Percentiles rank a stretch among this genome's conserved stretches.
phyloP scores from a whole-genome alignment of 345 rosid species.

The Erucastrum elatum region DNA sequence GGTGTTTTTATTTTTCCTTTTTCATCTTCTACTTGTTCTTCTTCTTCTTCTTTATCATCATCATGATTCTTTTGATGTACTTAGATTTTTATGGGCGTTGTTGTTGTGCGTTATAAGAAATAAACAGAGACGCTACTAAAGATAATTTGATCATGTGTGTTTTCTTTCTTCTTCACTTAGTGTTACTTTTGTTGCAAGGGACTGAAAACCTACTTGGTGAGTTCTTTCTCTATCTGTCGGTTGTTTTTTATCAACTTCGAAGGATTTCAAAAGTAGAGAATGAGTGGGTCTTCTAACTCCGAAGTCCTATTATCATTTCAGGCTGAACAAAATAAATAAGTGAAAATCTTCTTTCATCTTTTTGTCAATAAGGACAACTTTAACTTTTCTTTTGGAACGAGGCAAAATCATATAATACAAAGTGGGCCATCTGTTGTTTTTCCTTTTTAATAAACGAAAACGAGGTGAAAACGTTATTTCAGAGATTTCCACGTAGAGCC shows the following conservation, averaged over 20 bases:
- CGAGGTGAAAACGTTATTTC: not conserved
- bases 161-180: not conserved
- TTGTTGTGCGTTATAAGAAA: slow-evolving; percentile 43
- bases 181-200: slow-evolving; percentile 30
- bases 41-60: slow-evolving; percentile 15
- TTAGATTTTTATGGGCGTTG: slow-evolving; percentile 54
- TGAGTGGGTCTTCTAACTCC: slow-evolving; percentile 26
- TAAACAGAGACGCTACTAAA: slow-evolving; percentile 51
- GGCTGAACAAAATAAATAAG: not conserved
- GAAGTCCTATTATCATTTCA: slow-evolving; percentile 24
- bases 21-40: slow-evolving; percentile 44
- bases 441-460: slow-evolving; percentile 1
- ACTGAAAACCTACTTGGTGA: slow-evolving; percentile 2
- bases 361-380: slow-evolving; percentile 26
- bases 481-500: not conserved
- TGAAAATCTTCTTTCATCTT: not conserved
- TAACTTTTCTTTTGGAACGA: slow-evolving; percentile 20
- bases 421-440: slow-evolving; percentile 1
- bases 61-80: slow-evolving; percentile 82
- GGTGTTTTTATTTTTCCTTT: slow-evolving; percentile 45
- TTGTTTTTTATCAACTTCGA: not conserved
- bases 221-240: slow-evolving; percentile 40
- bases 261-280: slow-evolving; percentile 21
- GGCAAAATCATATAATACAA: not conserved
- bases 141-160: slow-evolving; percentile 25